phyloP scores from a whole-genome alignment of 1,284 basidiomycete genomes.

The Pseudomicrostroma phylloplanum region DNA sequence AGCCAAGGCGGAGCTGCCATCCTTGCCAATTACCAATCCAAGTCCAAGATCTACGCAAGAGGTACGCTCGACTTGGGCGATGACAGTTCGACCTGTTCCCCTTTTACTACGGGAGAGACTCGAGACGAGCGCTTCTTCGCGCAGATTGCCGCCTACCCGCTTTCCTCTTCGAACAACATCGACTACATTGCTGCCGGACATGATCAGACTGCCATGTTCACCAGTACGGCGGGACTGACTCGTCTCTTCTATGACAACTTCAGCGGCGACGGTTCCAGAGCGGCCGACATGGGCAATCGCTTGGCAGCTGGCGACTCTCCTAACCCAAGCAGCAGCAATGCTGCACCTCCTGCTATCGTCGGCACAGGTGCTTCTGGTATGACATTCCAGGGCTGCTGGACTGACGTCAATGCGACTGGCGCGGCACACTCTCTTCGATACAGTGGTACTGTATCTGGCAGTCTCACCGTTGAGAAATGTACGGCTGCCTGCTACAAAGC shows the following conservation, averaged over 20 bases:
- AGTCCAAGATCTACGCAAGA: conserved; percentile 2
- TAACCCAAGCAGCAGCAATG: not conserved
- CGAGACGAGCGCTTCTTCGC: conserved; percentile 5
- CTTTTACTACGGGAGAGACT: not conserved
- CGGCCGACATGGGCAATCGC: conserved; percentile 3
- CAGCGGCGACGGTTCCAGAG: not conserved
- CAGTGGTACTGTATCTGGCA: not conserved
- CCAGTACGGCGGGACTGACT: not conserved
- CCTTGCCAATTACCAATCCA: not conserved
- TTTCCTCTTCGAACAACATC: not conserved
- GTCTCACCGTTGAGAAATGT: conserved; percentile 10
- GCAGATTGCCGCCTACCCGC: conserved; percentile 1
- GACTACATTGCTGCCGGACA: conserved; percentile 2
- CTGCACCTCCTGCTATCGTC: conserved; percentile 1
- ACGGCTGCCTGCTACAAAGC: conserved; percentile 9
- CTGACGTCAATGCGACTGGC: conserved; percentile 2
- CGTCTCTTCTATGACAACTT: not conserved
- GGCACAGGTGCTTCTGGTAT: not conserved
- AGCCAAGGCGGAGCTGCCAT: not conserved
- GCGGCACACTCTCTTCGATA: not conserved
- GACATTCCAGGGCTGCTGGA: conserved; percentile 16
- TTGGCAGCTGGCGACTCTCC: not conserved
- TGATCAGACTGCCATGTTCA: not conserved
- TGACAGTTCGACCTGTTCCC: not conserved
- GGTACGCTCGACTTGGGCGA: not conserved